Evolutionary conservation across 306 rosid species (phyloP), one percentile per base, ranked within the genome.

Genomic region (Lablab purpureus): DNA sequence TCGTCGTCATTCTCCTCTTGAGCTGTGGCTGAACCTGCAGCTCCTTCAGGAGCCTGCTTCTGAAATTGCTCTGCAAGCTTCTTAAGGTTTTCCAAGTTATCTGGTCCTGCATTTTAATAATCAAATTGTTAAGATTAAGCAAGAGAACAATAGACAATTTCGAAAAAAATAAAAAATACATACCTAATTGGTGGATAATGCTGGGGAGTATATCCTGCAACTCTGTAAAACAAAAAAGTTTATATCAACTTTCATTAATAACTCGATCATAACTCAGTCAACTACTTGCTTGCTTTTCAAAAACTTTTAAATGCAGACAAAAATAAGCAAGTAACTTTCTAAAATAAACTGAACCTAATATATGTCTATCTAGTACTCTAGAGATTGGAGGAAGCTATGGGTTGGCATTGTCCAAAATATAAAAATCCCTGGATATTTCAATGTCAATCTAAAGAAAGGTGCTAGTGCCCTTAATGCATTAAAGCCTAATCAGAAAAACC

Each of bases 141-240:
- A 49, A 4, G 7, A 28, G 27, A 27, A 75, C 27, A 25, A 50
- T 3, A 18, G 5, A 28, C 28, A 25, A 50, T 17, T 14, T 15
- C 1, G 7, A 21, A 9, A 34, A 5, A 11, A 28, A 40, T 27
- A 28, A 2, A 13, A 36, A n/a, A 51, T 54, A 73, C 82, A 64
- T 84, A 93, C 99, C 99, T 85, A 95, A 85, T 82, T 95, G 99
- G 81, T 91, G 85, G 87, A 95, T 89, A 40, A 95, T 91, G 83
- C 85, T 92, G 5, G 99, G 99, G 67, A 95, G 99, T 64, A 95
- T 90, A 79, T 95, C 99, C 81, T 95, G 99, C 94, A 96, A 91
- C 73, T 96, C 99, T 96, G 93, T 45, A 80, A 76, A 10, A 64
- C 12, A n/a, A 50, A 68, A 78, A 56, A 45, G 1, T 4, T 21